phyloP scores from a whole-genome alignment of 371 early-diverging fungal species.

The Dichotomocladium elegans region DNA sequence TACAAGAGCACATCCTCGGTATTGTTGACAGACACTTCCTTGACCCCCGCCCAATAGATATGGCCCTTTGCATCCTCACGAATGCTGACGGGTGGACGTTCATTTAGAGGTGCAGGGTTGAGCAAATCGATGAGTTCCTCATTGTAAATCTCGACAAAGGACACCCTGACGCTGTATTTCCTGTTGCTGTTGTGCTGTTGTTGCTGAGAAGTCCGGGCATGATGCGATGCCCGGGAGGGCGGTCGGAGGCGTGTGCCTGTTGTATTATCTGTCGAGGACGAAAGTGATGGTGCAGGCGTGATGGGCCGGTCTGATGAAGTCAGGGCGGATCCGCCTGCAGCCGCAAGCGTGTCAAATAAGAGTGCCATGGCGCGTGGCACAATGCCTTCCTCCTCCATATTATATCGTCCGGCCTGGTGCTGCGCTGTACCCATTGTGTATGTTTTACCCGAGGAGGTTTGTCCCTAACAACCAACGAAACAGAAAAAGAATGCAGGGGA shows the following conservation, averaged over 20 bases:
- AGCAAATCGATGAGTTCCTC: slow-evolving; percentile 91
- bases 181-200: slow-evolving; percentile 7
- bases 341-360: slow-evolving; percentile 62
- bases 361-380: slow-evolving; percentile 86
- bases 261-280: slow-evolving; percentile 13
- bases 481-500: neutral
- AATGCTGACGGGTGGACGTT: slow-evolving; percentile 71
- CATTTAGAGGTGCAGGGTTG: slow-evolving; percentile 44
- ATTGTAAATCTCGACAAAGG: slow-evolving; percentile 97
- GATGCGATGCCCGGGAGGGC: slow-evolving; percentile 8
- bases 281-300: slow-evolving; percentile 20
- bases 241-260: slow-evolving; percentile 12
- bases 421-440: slow-evolving; percentile 96
- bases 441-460: slow-evolving; percentile 97
- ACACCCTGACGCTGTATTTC: slow-evolving; percentile 52
- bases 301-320: slow-evolving; percentile 7
- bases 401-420: slow-evolving; percentile 55
- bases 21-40: slow-evolving; percentile 71
- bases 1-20: slow-evolving; percentile 79
- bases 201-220: neutral
- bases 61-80: slow-evolving; percentile 92
- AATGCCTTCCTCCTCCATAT: slow-evolving; percentile 69
- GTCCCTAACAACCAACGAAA: slow-evolving; percentile 47
- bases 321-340: neutral
- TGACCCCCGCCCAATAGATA: slow-evolving; percentile 87